phyloP scores from a whole-genome alignment of 179 eudicot genomes.

The Patellifolia procumbens region DNA sequence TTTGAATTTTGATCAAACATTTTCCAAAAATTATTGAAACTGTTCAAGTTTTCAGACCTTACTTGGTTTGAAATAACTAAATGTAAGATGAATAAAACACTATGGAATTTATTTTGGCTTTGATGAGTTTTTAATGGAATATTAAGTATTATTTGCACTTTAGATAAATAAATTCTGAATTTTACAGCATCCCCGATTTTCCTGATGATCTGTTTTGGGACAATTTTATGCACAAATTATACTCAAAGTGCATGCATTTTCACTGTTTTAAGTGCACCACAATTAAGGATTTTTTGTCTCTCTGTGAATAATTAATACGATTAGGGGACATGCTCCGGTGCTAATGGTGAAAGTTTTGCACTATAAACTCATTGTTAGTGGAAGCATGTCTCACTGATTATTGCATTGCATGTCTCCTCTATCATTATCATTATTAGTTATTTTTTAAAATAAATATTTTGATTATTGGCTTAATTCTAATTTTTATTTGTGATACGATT shows the following conservation, averaged over 20 bases:
- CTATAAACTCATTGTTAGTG: conserved; percentile 23
- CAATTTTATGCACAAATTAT: not conserved
- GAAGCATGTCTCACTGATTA: conserved; percentile 30
- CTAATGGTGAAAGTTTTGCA: conserved; percentile 18
- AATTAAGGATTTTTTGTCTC: conserved; percentile 28
- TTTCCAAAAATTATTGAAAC: no score
- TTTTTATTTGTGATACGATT: not conserved
- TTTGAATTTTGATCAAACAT: no score
- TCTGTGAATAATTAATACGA: not conserved
- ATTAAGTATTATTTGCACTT: no score
- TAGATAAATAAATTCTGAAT: not conserved
- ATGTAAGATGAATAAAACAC: no score
- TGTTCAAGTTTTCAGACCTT: no score
- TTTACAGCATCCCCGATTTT: not conserved
- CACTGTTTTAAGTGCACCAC: conserved; percentile 14
- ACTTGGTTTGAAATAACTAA: no score
- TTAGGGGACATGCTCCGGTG: conserved; percentile 20
- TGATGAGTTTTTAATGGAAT: no score
- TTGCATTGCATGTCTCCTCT: conserved; percentile 21
- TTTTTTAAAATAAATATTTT: not conserved
- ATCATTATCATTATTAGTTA: not conserved
- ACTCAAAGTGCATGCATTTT: conserved; percentile 17
- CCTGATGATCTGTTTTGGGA: not conserved
- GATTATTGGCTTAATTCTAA: not conserved
- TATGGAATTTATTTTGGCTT: no score